Evolutionary conservation across 2,329 filamentous ascomycete genomes (phyloP).

Genomic region (Fusarium sp.): DNA sequence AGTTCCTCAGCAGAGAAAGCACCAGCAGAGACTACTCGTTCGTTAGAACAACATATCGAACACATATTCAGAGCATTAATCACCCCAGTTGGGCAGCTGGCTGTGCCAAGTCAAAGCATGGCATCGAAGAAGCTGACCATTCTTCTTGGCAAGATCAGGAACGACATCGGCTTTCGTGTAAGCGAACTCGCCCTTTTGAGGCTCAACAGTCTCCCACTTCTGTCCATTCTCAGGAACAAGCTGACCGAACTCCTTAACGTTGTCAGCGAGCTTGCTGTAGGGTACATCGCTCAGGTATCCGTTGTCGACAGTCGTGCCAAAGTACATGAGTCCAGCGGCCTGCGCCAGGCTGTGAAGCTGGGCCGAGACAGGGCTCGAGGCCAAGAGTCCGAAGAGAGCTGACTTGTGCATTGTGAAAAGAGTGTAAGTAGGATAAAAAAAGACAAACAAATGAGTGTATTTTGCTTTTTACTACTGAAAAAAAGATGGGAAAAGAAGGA

Average conservation of each 20-base stretch:
- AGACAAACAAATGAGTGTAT: constrained; percentile 18
- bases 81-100: constrained; percentile 47
- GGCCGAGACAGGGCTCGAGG: constrained; percentile 42
- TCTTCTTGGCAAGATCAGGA: constrained; percentile 58
- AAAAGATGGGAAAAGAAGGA: constrained; percentile 11
- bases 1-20: constrained; percentile 69
- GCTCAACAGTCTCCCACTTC: constrained; percentile 73
- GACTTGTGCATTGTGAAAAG: constrained; percentile 37
- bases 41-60: neutral
- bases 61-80: neutral
- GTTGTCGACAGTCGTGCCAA: constrained; percentile 74
- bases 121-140: constrained; percentile 67
- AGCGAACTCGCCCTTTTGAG: constrained; percentile 65
- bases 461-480: constrained; percentile 1
- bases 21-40: constrained; percentile 34
- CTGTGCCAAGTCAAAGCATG: constrained; percentile 68
- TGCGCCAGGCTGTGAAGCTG: constrained; percentile 65
- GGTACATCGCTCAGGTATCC: constrained; percentile 61
- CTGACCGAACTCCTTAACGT: constrained; percentile 70
- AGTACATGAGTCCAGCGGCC: constrained; percentile 68
- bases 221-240: constrained; percentile 73
- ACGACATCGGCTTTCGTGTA: constrained; percentile 68
- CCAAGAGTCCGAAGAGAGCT: constrained; percentile 40
- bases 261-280: constrained; percentile 66
- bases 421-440: constrained; percentile 5